Evolutionary conservation across 305 asterid species (phyloP).

Genomic region (Solanum hybrid): DNA sequence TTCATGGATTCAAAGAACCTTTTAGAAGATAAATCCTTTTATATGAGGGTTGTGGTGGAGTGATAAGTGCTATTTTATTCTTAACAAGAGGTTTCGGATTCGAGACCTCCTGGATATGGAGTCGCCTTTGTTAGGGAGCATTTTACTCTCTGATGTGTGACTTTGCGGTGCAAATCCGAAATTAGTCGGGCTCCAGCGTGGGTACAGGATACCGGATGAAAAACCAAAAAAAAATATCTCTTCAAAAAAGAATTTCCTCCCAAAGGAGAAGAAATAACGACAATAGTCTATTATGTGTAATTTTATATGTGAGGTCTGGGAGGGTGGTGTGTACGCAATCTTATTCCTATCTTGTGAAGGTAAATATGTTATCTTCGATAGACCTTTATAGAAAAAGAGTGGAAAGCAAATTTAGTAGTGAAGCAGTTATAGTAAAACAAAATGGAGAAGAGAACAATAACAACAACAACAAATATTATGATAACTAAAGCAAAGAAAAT

Average conservation of each 20-base stretch:
- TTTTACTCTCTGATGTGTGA: not conserved
- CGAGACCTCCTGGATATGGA: accelerated
- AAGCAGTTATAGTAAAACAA: not conserved
- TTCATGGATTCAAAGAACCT: not conserved
- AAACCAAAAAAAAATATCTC: not conserved
- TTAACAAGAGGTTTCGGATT: not conserved
- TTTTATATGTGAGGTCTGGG: not conserved
- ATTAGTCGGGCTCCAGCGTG: accelerated
- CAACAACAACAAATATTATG: not conserved
- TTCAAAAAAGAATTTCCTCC: not conserved
- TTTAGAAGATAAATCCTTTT: not conserved
- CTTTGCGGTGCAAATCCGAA: accelerated
- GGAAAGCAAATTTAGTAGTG: not conserved
- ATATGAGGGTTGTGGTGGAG: not conserved
- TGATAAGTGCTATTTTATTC: accelerated
- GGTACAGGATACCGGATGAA: accelerated
- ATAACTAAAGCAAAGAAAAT: not conserved
- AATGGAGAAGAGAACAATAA: not conserved
- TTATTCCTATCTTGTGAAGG: not conserved
- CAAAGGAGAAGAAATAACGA: not conserved
- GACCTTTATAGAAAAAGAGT: not conserved
- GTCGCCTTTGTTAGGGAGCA: too few relatives aligned
- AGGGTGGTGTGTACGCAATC: accelerated
- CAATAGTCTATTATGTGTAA: not conserved
- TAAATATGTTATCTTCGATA: not conserved